phyloP scores from a whole-genome alignment of 208 protist genomes.

The Tritrichomonas musculus region DNA sequence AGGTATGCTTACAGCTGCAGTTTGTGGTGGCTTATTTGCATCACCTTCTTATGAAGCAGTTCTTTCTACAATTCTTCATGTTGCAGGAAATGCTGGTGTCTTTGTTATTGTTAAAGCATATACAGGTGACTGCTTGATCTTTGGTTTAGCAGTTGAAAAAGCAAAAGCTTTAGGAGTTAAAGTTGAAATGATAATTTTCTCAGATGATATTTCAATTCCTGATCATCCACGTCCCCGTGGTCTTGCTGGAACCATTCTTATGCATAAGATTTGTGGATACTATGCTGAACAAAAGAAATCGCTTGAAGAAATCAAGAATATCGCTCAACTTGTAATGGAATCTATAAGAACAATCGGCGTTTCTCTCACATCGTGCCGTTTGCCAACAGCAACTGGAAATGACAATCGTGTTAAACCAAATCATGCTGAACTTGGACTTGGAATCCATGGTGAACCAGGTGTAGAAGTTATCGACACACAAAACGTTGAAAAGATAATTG shows the following conservation, averaged over 20 bases:
- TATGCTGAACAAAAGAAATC: neutral
- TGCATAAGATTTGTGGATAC: neutral
- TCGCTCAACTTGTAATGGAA: neutral
- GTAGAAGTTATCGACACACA: neutral
- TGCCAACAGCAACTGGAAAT: neutral
- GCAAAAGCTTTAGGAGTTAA: conserved; percentile 37
- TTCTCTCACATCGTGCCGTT: neutral
- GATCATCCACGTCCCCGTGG: neutral
- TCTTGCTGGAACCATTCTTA: neutral
- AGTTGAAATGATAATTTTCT: neutral
- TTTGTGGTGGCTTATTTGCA: conserved; percentile 72
- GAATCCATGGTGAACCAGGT: neutral
- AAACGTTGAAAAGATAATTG: neutral
- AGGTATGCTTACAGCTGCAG: conserved; percentile 73
- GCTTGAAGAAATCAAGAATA: neutral
- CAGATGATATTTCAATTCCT: neutral
- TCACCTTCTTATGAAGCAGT: conserved; percentile 63
- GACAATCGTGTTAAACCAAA: neutral
- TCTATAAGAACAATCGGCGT: neutral
- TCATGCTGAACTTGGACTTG: neutral
- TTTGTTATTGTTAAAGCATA: conserved; percentile 81
- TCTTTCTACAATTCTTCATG: conserved; percentile 64
- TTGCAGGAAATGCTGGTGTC: conserved; percentile 49
- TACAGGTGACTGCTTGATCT: conserved; percentile 72
- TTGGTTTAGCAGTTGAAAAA: conserved; percentile 66